Evolutionary conservation across 2,329 filamentous ascomycete species (phyloP).

Genomic region (Verticillium albo-atrum): DNA sequence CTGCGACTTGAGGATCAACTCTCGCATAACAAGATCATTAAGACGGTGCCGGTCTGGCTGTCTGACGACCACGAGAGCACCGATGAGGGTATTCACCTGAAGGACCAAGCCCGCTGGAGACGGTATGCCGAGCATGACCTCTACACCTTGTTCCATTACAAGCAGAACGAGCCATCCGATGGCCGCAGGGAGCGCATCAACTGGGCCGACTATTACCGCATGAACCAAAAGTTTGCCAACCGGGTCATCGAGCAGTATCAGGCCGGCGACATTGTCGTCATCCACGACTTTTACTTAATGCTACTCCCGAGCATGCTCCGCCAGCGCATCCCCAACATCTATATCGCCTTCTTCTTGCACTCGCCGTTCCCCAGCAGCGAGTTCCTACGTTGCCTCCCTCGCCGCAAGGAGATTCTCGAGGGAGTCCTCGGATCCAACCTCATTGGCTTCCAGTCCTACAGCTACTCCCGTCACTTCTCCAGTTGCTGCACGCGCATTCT

Average conservation of each 20-base stretch:
- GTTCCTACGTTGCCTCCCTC: conserved; percentile 82
- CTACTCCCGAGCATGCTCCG: conserved; percentile 84
- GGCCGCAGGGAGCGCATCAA: conserved; percentile 75
- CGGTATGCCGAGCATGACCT: conserved; percentile 88
- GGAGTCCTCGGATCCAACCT: conserved; percentile 89
- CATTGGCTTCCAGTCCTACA: conserved; percentile 92
- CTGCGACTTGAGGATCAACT: conserved; percentile 70
- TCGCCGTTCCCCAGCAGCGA: conserved; percentile 95
- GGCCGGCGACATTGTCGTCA: conserved; percentile 85
- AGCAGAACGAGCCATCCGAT: conserved; percentile 85
- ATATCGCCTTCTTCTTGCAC: conserved; percentile 93
- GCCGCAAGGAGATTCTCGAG: conserved; percentile 84
- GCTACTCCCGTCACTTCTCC: conserved; percentile 90
- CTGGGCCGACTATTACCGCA: conserved; percentile 89
- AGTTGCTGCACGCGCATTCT: conserved; percentile 90
- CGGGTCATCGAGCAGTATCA: conserved; percentile 85
- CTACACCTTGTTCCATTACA: conserved; percentile 93
- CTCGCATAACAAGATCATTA: conserved; percentile 67
- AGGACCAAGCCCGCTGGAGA: conserved; percentile 82
- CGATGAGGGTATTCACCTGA: conserved; percentile 66
- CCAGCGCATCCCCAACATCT: conserved; percentile 80
- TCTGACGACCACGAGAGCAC: conserved; percentile 67
- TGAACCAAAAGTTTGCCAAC: conserved; percentile 91
- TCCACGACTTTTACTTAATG: conserved; percentile 93
- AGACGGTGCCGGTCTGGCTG: conserved; percentile 85